Conservation (phyloP, 2,329 filamentous ascomycete species). For the Rutstroemia sp. region DNA sequence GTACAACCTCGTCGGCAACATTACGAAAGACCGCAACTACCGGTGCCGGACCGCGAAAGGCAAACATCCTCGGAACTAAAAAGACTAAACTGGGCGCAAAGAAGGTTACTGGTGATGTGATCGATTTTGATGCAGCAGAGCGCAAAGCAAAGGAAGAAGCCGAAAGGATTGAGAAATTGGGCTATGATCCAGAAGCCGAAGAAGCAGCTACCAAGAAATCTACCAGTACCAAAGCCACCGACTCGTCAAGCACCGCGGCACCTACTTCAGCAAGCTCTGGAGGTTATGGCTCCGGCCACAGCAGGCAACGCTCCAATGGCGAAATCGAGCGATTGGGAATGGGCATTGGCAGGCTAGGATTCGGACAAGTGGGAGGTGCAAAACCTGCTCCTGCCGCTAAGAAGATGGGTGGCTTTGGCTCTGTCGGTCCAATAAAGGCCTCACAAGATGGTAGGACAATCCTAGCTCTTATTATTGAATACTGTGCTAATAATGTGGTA, state of each 20-base stretch:
- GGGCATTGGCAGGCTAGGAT: conserved; percentile 28
- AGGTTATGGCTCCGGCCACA: conserved; percentile 55
- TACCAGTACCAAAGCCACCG: conserved; percentile 30
- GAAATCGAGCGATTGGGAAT: conserved; percentile 88
- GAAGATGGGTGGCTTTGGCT: conserved; percentile 76
- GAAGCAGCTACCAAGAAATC: conserved; percentile 39
- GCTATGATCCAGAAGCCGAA: conserved; percentile 90
- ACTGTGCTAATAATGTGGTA: conserved; percentile 28
- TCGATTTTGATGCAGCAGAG: conserved; percentile 97
- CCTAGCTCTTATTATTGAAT: neutral
- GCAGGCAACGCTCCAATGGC: conserved; percentile 56
- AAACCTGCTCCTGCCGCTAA: conserved; percentile 33
- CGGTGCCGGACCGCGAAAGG: conserved; percentile 63
- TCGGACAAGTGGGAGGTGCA: conserved; percentile 27
- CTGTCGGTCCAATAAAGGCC: conserved; percentile 68
- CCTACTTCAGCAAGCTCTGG: conserved; percentile 69
- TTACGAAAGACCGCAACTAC: conserved; percentile 65
- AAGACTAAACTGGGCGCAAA: conserved; percentile 87
- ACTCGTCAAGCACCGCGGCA: conserved; percentile 54
- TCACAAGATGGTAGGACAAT: conserved; percentile 52
- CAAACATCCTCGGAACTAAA: conserved; percentile 79
- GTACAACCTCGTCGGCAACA: conserved; percentile 71
- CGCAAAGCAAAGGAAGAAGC: conserved; percentile 96
- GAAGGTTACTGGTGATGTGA: conserved; percentile 72
- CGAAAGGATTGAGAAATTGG: conserved; percentile 88